Conservation (phyloP, 2,329 filamentous ascomycete species). For the Cryphonectria naterciae region DNA sequence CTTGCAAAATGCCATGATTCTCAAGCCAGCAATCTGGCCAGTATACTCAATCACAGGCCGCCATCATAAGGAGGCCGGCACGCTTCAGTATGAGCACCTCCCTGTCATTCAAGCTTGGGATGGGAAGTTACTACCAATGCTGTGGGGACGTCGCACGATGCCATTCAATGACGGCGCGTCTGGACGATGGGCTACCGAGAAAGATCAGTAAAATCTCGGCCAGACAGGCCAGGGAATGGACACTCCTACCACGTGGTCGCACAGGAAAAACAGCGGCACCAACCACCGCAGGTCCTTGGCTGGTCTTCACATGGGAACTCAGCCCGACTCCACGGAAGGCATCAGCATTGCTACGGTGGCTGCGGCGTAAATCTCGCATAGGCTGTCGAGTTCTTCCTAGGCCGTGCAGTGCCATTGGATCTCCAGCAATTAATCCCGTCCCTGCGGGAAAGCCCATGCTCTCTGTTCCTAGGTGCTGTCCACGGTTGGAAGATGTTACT, state of each 20-base stretch:
- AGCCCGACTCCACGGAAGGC: slow-evolving; percentile 24
- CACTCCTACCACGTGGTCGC: slow-evolving; percentile 22
- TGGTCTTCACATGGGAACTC: slow-evolving; percentile 29
- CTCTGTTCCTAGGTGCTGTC: slow-evolving; percentile 32
- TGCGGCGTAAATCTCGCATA: slow-evolving; percentile 16
- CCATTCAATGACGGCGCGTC: slow-evolving; percentile 1
- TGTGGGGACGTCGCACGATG: not conserved
- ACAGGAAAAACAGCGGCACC: slow-evolving; percentile 7
- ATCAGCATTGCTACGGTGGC: slow-evolving; percentile 11
- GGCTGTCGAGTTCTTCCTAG: slow-evolving; percentile 19
- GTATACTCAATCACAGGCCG: not conserved
- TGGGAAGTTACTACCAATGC: not conserved
- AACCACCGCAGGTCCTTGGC: slow-evolving; percentile 15
- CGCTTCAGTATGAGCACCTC: not conserved
- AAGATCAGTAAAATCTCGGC: not conserved
- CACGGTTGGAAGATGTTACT: slow-evolving; percentile 41
- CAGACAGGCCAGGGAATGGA: not conserved
- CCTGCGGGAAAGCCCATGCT: slow-evolving; percentile 37
- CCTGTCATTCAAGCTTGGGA: slow-evolving; percentile 4
- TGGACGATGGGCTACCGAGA: slow-evolving; percentile 19
- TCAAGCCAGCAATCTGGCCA: not conserved
- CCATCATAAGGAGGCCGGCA: not conserved
- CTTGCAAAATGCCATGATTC: not conserved
- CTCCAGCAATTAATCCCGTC: slow-evolving; percentile 39
- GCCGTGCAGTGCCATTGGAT: slow-evolving; percentile 29